Conservation (phyloP, 306 rosid genomes). For the Arachis hypogaea region DNA sequence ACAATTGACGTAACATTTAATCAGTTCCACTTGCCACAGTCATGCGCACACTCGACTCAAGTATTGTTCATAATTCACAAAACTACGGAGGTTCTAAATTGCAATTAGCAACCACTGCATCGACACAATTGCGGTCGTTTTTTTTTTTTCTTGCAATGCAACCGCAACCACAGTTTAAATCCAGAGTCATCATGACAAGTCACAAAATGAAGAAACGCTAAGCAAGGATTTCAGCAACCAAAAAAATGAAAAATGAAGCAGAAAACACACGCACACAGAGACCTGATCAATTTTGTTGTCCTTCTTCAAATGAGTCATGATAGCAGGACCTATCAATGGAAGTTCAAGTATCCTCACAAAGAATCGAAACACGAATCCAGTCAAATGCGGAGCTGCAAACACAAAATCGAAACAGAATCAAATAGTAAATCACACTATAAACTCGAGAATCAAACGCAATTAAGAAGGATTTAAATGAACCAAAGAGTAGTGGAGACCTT, state of each 20-base stretch:
- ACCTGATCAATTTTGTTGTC: constrained; percentile 73
- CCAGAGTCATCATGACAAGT: background rate
- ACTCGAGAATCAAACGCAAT: constrained; percentile 17
- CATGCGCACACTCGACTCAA: constrained; percentile 4
- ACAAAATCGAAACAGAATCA: constrained; percentile 4
- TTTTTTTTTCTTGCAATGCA: background rate
- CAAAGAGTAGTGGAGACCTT: constrained; percentile 47
- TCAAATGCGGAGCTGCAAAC: constrained; percentile 87
- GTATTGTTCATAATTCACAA: constrained; percentile 5
- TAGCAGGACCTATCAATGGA: constrained; percentile 66
- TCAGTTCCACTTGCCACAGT: constrained; percentile 6
- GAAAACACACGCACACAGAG: constrained; percentile 22
- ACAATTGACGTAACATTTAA: constrained; percentile 8
- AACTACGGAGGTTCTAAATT: background rate
- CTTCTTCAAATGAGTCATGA: constrained; percentile 62
- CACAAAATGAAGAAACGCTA: background rate
- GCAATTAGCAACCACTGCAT: too few species aligned
- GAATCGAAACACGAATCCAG: constrained; percentile 65
- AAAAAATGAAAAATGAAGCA: background rate
- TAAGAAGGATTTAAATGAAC: background rate
- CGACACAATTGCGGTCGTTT: background rate
- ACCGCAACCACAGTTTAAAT: background rate
- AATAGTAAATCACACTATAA: background rate
- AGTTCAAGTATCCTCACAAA: constrained; percentile 68
- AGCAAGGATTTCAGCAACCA: constrained; percentile 4